Base-by-base conservation (phyloP, 2,329 filamentous ascomycete species). In the Penicillium sp. region DNA sequence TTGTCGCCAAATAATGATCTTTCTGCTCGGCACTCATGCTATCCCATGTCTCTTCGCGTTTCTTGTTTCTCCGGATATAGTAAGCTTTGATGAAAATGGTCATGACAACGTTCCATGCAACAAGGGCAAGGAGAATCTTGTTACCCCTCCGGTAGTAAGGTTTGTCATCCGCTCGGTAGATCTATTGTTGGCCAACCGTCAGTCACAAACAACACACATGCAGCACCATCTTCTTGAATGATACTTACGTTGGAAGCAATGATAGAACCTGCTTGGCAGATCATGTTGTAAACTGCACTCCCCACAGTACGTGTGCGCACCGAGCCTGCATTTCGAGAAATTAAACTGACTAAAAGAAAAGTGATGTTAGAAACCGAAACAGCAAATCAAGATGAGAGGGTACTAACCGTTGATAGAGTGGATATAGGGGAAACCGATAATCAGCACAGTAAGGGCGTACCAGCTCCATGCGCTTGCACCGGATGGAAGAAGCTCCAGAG, bases 91-190 rank as follows among this genome's bases (percentile, higher is more conserved):
- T 81, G 71, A 62, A 83, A 80, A 1, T 67, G 67, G 31, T 83
- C 14, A 77, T 64, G 0, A 77, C 70, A 10, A 85, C 62, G 0
- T 77, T 69, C 2, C 83, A 68, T 0, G 71, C 76, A 21, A 79
- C 76, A 40, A 85, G 79, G 0, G 78, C 75, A 4, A 85, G 74
- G 42, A 83, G 73, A 8, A 84, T 77, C 10, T 73, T 79, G 68
- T 85, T 84, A 3, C 83, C 82, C 11, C 60, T 72, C 59, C 81
- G 79, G 66, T 83, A 84, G 64, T 82, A 83, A 0, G 81, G 81
- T 0, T 69, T 65, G 48, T 84, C 82, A 58, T 74, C 75, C 1
- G 66, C 63, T 16, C 80, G 75, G 59, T 84, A 84, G 54, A 83
- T 81, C 59, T 84, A 56, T 66, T 2, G 11, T 5, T 18, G 6